These are phyloP conservation scores for Gaultheria prostrata DNA, from an alignment of 148 eudicot species.

Conservation along the genomic window DNA sequence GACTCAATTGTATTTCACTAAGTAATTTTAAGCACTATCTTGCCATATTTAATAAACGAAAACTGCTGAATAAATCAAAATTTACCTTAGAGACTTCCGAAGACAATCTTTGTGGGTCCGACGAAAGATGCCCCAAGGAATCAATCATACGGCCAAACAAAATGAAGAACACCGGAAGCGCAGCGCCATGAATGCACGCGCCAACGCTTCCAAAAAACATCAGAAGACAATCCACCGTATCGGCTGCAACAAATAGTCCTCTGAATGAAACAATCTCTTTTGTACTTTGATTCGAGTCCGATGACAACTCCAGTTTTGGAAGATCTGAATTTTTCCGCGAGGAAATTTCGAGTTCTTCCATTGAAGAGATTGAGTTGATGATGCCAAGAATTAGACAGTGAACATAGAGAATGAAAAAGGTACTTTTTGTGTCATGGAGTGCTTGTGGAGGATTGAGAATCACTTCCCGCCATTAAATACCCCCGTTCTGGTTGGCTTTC, in stretches of 20 bases:
- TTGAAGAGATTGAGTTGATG: slow-evolving; percentile 8
- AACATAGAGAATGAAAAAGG: neutral
- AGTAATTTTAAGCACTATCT: neutral
- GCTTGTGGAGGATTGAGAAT: slow-evolving; percentile 12
- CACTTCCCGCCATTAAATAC: slow-evolving; percentile 27
- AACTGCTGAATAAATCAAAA: neutral
- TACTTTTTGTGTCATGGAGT: neutral
- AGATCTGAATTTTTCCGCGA: neutral
- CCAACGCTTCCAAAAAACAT: slow-evolving; percentile 69
- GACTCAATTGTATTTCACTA: neutral
- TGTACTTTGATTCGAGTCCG: slow-evolving; percentile 9
- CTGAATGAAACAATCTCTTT: slow-evolving; percentile 30
- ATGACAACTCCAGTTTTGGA: slow-evolving; percentile 8
- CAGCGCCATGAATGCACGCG: slow-evolving; percentile 67
- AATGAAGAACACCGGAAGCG: slow-evolving; percentile 61
- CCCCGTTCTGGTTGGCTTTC: slow-evolving; percentile 18
- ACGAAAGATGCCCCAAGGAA: slow-evolving; percentile 53
- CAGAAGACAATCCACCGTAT: slow-evolving; percentile 44
- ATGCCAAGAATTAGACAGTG: neutral
- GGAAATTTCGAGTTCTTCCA: slow-evolving; percentile 31
- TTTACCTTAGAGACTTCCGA: slow-evolving; percentile 50
- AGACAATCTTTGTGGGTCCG: slow-evolving; percentile 46
- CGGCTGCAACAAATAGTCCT: slow-evolving; percentile 60
- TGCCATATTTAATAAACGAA: neutral
- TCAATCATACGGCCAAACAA: slow-evolving; percentile 68